Conservation (phyloP, 1,139 yeast genomes). For the Pichia sp. region DNA sequence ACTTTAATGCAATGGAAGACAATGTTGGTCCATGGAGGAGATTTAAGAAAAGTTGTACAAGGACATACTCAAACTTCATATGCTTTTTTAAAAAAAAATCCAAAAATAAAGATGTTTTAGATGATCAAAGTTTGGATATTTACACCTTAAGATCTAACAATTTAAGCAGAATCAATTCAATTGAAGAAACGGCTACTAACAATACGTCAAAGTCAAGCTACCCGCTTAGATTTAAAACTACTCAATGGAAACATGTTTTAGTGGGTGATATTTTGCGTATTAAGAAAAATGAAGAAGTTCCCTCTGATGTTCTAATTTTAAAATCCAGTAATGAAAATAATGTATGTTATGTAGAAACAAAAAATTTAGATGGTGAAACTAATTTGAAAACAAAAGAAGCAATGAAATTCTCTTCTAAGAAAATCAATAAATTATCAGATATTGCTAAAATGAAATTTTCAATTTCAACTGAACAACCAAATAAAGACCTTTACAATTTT, state of each 20-base stretch:
- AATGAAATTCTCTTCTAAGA: slow-evolving; percentile 35
- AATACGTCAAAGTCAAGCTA: neutral
- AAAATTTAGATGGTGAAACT: slow-evolving; percentile 57
- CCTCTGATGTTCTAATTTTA: slow-evolving; percentile 48
- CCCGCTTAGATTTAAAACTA: slow-evolving; percentile 26
- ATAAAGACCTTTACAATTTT: slow-evolving; percentile 46
- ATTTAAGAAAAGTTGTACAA: slow-evolving; percentile 38
- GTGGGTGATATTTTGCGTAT: slow-evolving; percentile 51
- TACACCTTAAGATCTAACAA: slow-evolving; percentile 6
- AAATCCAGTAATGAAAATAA: slow-evolving; percentile 49
- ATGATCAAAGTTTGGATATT: slow-evolving; percentile 2
- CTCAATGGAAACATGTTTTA: slow-evolving; percentile 47
- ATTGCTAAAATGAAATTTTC: slow-evolving; percentile 36
- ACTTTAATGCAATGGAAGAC: slow-evolving; percentile 42
- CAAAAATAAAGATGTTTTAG: slow-evolving; percentile 19
- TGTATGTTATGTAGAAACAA: slow-evolving; percentile 52
- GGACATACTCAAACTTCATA: slow-evolving; percentile 23
- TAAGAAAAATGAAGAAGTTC: slow-evolving; percentile 51
- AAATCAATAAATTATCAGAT: slow-evolving; percentile 40
- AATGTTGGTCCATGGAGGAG: slow-evolving; percentile 46
- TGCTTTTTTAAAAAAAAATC: slow-evolving; percentile 52
- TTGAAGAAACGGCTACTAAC: neutral
- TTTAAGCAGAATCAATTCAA: neutral
- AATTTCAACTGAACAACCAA: slow-evolving; percentile 51
- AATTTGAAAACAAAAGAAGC: slow-evolving; percentile 50